phyloP scores from a whole-genome alignment of 495 filamentous ascomycete species.

The Xylaria sp. region DNA sequence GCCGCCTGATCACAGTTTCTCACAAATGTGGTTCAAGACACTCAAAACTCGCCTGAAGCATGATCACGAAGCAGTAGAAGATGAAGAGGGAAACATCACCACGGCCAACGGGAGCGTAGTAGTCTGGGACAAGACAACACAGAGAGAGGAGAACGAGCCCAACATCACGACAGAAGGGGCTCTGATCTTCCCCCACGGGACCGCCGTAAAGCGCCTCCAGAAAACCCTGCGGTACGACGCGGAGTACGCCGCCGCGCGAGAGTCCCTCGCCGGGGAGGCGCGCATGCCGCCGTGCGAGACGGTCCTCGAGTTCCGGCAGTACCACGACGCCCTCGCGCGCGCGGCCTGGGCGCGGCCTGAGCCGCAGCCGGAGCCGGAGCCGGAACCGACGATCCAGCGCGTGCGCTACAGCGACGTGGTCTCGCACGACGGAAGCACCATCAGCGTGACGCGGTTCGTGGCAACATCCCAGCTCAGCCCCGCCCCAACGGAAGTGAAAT shows the following conservation, averaged over 20 bases:
- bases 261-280: slow-evolving; percentile 14
- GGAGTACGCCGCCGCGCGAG: slow-evolving; percentile 27
- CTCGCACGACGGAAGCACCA: slow-evolving; percentile 27
- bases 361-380: slow-evolving; percentile 10
- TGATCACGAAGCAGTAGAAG: background rate
- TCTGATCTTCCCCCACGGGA: background rate
- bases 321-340: slow-evolving; percentile 21
- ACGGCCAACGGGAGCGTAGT: background rate
- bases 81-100: background rate
- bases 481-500: background rate
- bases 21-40: background rate
- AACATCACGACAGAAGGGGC: background rate
- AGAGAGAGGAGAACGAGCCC: background rate
- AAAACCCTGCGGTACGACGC: slow-evolving; percentile 26
- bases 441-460: slow-evolving; percentile 30
- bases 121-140: background rate
- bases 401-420: slow-evolving; percentile 14
- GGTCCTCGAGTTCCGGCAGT: slow-evolving; percentile 23
- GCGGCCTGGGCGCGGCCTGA: slow-evolving; percentile 16
- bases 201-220: background rate
- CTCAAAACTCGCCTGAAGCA: background rate
- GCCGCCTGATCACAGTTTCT: background rate
- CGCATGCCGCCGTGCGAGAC: slow-evolving; percentile 13
- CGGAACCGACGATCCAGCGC: slow-evolving; percentile 20
- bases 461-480: slow-evolving; percentile 22